Evolutionary conservation across 495 filamentous ascomycete genomes (phyloP).

Genomic region (Penicilliopsis zonata): DNA sequence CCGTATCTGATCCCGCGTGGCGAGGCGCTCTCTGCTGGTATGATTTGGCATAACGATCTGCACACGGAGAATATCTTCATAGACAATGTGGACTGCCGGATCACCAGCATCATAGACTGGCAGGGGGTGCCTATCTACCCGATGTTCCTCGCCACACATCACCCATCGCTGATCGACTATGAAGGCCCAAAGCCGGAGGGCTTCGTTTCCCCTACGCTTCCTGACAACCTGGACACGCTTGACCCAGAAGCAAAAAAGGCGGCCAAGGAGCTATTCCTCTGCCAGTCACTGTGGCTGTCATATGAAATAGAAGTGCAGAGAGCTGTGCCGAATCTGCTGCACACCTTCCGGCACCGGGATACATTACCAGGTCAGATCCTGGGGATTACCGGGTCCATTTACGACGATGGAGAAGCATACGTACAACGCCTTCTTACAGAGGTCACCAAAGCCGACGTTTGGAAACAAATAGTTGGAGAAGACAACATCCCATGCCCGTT

Average conservation of each 20-base stretch:
- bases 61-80: slow-evolving; percentile 9
- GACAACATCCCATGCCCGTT: slow-evolving; percentile 2
- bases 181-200: slow-evolving; percentile 4
- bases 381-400: slow-evolving; percentile 2
- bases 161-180: slow-evolving; percentile 6
- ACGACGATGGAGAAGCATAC: slow-evolving; percentile 5
- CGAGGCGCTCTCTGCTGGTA: slow-evolving; percentile 2
- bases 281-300: slow-evolving; percentile 3
- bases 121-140: slow-evolving; percentile 5
- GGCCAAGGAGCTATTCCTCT: slow-evolving; percentile 1
- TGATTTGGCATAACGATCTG: slow-evolving; percentile 11
- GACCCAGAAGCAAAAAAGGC: slow-evolving; percentile 2
- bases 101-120: slow-evolving; percentile 10
- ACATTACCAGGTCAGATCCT: slow-evolving; percentile 1
- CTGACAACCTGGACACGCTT: slow-evolving; percentile 1
- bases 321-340: slow-evolving; percentile 1
- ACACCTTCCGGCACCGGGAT: slow-evolving; percentile 3
- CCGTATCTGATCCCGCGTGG: slow-evolving; percentile 3
- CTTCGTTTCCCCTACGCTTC: slow-evolving; percentile 2
- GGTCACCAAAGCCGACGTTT: neutral
- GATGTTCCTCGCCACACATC: slow-evolving; percentile 4
- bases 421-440: slow-evolving; percentile 1
- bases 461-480: slow-evolving; percentile 3
- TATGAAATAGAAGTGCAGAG: slow-evolving; percentile 6
- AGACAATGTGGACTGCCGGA: slow-evolving; percentile 2